Conservation (phyloP, 257 asterid genomes). For the Solanum paucissectum region DNA sequence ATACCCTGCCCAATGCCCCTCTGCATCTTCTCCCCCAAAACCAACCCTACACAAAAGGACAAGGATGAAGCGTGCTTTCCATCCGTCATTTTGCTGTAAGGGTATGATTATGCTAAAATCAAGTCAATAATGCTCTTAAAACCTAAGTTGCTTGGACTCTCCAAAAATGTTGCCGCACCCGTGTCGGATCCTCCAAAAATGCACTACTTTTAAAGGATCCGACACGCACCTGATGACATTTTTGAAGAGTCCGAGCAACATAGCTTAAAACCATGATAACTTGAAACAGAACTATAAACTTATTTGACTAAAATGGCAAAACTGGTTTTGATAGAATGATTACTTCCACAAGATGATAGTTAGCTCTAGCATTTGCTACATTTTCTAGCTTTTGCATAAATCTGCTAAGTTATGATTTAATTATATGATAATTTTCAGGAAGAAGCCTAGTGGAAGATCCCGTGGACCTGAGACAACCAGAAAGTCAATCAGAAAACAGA, state of each 20-base stretch:
- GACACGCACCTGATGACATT: too few species aligned
- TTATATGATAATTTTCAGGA: conserved; percentile 24
- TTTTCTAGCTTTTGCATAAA: not conserved
- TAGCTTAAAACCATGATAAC: not conserved
- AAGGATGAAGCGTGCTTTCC: not conserved
- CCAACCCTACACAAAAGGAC: not conserved
- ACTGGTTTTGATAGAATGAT: not conserved
- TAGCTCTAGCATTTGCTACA: not conserved
- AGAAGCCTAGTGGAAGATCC: conserved; percentile 48
- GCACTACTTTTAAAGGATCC: too few species aligned
- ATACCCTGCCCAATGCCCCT: not conserved
- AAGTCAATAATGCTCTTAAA: not conserved
- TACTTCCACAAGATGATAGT: not conserved
- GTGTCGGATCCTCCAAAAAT: too few species aligned
- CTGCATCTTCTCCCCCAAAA: not conserved
- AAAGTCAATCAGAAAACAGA: conserved; percentile 61
- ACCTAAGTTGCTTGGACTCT: too few species aligned
- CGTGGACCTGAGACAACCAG: conserved; percentile 68
- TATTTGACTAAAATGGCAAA: not conserved
- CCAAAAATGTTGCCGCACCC: too few species aligned
- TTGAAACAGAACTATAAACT: not conserved
- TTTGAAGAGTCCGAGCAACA: too few species aligned
- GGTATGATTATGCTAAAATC: not conserved
- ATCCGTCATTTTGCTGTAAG: not conserved
- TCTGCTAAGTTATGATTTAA: not conserved